These are phyloP conservation scores for Rhododendron kiyosumense DNA, from an alignment of 148 eudicot species.

Conservation along the genomic window DNA sequence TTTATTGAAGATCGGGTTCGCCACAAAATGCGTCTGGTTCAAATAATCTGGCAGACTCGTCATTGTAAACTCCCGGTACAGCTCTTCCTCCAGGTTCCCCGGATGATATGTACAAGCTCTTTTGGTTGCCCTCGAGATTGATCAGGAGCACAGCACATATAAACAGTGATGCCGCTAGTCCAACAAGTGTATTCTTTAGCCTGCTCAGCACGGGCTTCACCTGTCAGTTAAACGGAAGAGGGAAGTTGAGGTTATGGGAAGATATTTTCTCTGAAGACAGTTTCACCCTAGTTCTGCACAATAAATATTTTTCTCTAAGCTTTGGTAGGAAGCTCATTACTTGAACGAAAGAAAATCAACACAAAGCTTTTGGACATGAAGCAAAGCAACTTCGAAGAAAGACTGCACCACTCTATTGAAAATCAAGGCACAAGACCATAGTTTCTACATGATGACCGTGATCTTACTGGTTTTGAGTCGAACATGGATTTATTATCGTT, in stretches of 20 bases:
- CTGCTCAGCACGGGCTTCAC: slow-evolving; percentile 83
- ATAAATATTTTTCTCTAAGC: neutral
- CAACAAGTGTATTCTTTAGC: slow-evolving; percentile 66
- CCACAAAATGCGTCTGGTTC: slow-evolving; percentile 77
- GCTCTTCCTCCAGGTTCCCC: slow-evolving; percentile 49
- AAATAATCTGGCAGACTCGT: slow-evolving; percentile 80
- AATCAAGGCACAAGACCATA: neutral
- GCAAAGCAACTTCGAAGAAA: neutral
- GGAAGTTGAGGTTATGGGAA: neutral
- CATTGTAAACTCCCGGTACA: slow-evolving; percentile 76
- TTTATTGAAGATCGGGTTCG: neutral
- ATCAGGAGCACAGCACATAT: slow-evolving; percentile 37
- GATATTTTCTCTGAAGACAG: neutral
- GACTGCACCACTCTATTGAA: neutral
- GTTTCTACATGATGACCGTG: neutral
- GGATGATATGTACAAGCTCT: slow-evolving; percentile 23
- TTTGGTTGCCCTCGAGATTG: slow-evolving; percentile 41
- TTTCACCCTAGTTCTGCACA: neutral
- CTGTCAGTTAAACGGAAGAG: slow-evolving; percentile 26
- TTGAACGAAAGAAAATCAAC: neutral
- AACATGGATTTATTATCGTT: neutral
- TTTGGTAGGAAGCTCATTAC: neutral
- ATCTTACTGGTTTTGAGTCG: neutral
- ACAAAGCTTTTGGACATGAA: neutral
- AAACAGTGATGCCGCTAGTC: slow-evolving; percentile 55